A percentile compares a stretch with the other conserved stretches of the same genome.
Conservation (phyloP, 768 basidiomycete species). For the Boletales sp. region DNA sequence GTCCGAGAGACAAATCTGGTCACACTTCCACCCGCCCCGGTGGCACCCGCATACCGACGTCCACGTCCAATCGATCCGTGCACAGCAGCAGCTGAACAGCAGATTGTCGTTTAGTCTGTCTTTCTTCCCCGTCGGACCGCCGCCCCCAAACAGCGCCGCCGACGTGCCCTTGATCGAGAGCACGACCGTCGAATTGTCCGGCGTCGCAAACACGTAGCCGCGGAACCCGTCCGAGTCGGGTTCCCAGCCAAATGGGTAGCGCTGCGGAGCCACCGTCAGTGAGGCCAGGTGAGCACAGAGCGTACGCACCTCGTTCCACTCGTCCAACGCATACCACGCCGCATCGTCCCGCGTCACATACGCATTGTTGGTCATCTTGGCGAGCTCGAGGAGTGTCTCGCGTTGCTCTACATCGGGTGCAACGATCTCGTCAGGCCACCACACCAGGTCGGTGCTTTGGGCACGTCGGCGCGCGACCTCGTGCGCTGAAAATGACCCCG, state of each 20-base stretch:
- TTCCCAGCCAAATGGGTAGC: constrained; percentile 89
- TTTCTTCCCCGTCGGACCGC: constrained; percentile 82
- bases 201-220: constrained; percentile 85
- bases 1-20: constrained; percentile 71
- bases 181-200: constrained; percentile 80
- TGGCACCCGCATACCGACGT: constrained; percentile 90
- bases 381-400: constrained; percentile 73
- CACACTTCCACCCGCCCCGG: constrained; percentile 75
- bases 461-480: constrained; percentile 42
- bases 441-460: constrained; percentile 47
- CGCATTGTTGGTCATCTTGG: constrained; percentile 95
- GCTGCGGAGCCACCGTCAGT: not conserved
- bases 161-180: constrained; percentile 94
- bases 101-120: constrained; percentile 95
- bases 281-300: too few species aligned
- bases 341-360: constrained; percentile 62
- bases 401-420: constrained; percentile 77
- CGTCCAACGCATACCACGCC: constrained; percentile 76
- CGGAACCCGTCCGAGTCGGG: constrained; percentile 83
- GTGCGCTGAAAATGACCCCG: constrained; percentile 45
- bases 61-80: constrained; percentile 90
- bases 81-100: constrained; percentile 94
- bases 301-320: constrained; percentile 55
- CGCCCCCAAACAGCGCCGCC: constrained; percentile 66
- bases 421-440: constrained; percentile 72